Conservation (phyloP, 2,329 filamentous ascomycete species). For the Colletotrichum tofieldiae region DNA sequence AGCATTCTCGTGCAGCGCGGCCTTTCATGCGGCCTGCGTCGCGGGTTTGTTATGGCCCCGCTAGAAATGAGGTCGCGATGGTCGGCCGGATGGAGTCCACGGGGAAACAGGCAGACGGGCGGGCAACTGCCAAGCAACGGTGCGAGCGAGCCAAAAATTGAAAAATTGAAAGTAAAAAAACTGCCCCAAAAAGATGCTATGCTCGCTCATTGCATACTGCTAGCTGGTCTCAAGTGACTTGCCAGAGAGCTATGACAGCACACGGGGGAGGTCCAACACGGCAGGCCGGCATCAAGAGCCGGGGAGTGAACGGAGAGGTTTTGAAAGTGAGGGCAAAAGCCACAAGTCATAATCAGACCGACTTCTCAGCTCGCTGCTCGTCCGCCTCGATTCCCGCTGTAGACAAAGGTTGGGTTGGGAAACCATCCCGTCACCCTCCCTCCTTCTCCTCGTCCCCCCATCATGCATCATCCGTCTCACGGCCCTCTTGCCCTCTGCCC, state of each 20-base stretch:
- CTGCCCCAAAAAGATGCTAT: neutral
- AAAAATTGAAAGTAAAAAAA: neutral
- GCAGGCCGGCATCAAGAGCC: neutral
- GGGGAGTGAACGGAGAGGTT: neutral
- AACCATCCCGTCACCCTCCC: conserved; percentile 4
- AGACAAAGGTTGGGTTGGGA: neutral
- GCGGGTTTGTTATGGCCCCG: conserved; percentile 25
- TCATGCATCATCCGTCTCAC: neutral
- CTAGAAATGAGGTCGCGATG: conserved; percentile 2
- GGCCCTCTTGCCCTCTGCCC: neutral
- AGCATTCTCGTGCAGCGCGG: conserved; percentile 34
- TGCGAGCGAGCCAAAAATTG: neutral
- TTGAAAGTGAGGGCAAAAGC: neutral
- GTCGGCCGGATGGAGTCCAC: conserved; percentile 1
- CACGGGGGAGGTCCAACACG: neutral
- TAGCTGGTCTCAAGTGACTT: neutral
- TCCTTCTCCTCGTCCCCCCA: neutral
- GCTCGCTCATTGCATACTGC: conserved; percentile 3
- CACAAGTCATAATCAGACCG: neutral
- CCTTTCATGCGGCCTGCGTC: conserved; percentile 36
- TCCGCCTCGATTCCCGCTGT: conserved; percentile 7
- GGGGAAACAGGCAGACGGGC: neutral
- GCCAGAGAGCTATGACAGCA: conserved; percentile 1
- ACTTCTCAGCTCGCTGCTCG: conserved; percentile 1
- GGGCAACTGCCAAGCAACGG: neutral